Conservation (phyloP, 2,329 filamentous ascomycete species). For the Fusarium musae region DNA sequence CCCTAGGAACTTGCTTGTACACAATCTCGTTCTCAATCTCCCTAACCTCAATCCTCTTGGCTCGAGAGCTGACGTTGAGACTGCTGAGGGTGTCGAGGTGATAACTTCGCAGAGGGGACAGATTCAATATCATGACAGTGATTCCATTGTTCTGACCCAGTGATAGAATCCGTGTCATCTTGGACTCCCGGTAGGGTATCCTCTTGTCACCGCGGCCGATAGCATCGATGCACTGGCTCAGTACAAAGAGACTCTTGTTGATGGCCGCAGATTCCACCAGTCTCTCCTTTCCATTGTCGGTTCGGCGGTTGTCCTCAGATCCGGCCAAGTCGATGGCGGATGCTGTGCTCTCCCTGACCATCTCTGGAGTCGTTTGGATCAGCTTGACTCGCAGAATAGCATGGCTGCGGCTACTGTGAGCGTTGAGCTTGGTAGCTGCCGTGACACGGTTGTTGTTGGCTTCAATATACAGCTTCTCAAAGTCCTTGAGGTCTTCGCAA, state of each 20-base stretch:
- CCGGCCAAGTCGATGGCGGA: constrained; percentile 96
- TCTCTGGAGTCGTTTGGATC: constrained; percentile 76
- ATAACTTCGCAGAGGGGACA: constrained; percentile 90
- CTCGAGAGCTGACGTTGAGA: constrained; percentile 92
- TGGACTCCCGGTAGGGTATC: constrained; percentile 93
- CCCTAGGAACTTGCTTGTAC: constrained; percentile 77
- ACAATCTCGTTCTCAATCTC: constrained; percentile 97
- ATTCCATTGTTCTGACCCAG: constrained; percentile 95
- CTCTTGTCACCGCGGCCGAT: constrained; percentile 80
- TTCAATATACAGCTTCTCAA: constrained; percentile 89
- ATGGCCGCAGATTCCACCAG: constrained; percentile 96
- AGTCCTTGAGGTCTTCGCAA: constrained; percentile 88
- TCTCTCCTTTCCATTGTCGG: constrained; percentile 91
- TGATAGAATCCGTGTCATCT: constrained; percentile 95
- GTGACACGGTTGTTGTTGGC: constrained; percentile 92
- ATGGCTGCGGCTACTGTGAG: constrained; percentile 89
- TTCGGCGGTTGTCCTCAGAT: constrained; percentile 93
- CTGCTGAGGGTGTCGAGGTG: constrained; percentile 94
- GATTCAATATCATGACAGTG: constrained; percentile 95
- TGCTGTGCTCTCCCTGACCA: constrained; percentile 80
- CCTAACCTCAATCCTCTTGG: constrained; percentile 94
- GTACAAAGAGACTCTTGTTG: constrained; percentile 95
- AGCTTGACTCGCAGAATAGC: constrained; percentile 92
- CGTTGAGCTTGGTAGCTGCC: constrained; percentile 90
- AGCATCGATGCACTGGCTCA: constrained; percentile 95